A percentile compares a stretch with the other conserved stretches of the same genome.
These are phyloP conservation scores for Thelonectria discophora DNA, from an alignment of 2,329 filamentous ascomycete species.

Conservation along the genomic window DNA sequence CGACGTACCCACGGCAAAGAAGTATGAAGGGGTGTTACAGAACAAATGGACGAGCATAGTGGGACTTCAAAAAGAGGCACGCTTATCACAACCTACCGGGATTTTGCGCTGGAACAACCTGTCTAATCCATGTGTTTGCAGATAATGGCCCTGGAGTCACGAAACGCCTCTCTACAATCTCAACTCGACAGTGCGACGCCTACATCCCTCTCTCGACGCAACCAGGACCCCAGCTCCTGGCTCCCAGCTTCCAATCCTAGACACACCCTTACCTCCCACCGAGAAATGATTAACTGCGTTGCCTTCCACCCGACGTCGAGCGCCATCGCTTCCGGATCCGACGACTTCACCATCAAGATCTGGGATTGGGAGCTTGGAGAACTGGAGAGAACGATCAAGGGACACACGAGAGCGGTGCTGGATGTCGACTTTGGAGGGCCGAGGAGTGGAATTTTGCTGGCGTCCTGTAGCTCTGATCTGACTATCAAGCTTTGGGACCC, in stretches of 20 bases:
- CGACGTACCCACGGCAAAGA: conserved; percentile 83
- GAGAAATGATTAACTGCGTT: conserved; percentile 81
- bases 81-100: neutral
- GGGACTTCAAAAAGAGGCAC: conserved; percentile 89
- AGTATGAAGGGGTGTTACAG: conserved; percentile 90
- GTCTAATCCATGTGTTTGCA: conserved; percentile 46
- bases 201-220: conserved; percentile 76
- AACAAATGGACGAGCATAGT: conserved; percentile 99
- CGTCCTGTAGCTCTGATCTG: conserved; percentile 84
- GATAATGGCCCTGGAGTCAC: conserved; percentile 93
- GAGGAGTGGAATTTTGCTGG: conserved; percentile 59
- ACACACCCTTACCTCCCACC: conserved; percentile 83
- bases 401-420: conserved; percentile 86
- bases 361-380: conserved; percentile 97
- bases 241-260: conserved; percentile 80
- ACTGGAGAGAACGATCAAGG: conserved; percentile 87
- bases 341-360: conserved; percentile 93
- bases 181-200: conserved; percentile 87
- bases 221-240: conserved; percentile 86
- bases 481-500: conserved; percentile 97
- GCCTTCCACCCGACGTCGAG: conserved; percentile 94
- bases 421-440: conserved; percentile 92
- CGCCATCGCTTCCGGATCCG: conserved; percentile 86
- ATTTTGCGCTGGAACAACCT: neutral
- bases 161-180: conserved; percentile 75